Conservation (phyloP, 106 monocot species). For the Vanilla planifolia region DNA sequence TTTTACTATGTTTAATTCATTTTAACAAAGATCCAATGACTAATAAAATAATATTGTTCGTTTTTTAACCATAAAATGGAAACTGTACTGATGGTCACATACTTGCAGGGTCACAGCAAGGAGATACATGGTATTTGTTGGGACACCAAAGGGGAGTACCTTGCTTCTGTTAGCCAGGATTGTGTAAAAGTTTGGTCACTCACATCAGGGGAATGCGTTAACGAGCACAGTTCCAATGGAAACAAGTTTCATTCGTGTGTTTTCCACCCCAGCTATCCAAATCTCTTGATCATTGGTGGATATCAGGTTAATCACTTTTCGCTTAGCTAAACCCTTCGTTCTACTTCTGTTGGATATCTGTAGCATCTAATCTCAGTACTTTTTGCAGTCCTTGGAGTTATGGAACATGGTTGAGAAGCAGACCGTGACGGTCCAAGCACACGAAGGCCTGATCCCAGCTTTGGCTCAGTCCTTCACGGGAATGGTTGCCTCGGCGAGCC, state of each 20-base stretch:
- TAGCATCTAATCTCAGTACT: too few relatives aligned
- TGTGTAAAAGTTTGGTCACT: constrained; percentile 74
- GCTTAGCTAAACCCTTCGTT: too few relatives aligned
- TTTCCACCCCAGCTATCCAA: constrained; percentile 68
- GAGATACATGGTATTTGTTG: constrained; percentile 66
- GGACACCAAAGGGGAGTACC: constrained; percentile 60
- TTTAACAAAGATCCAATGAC: too few relatives aligned
- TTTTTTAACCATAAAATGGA: not conserved
- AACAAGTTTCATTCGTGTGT: constrained; percentile 90
- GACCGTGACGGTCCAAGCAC: constrained; percentile 55
- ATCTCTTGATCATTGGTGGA: constrained; percentile 64
- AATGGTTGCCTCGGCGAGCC: constrained; percentile 96
- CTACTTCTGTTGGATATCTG: too few relatives aligned
- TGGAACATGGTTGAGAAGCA: constrained; percentile 71
- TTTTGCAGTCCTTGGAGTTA: constrained; percentile 62
- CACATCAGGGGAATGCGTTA: constrained; percentile 51
- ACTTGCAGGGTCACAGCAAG: constrained; percentile 46
- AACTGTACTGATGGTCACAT: not conserved
- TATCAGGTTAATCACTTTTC: too few relatives aligned
- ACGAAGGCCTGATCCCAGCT: constrained; percentile 64
- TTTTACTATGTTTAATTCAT: not conserved
- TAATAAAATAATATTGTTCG: not conserved
- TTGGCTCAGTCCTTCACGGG: constrained; percentile 70
- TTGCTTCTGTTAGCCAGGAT: constrained; percentile 76
- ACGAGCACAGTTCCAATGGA: constrained; percentile 64